Base-by-base conservation (phyloP, 2,329 filamentous ascomycete genomes). In the Dothiorella sarmentorum region DNA sequence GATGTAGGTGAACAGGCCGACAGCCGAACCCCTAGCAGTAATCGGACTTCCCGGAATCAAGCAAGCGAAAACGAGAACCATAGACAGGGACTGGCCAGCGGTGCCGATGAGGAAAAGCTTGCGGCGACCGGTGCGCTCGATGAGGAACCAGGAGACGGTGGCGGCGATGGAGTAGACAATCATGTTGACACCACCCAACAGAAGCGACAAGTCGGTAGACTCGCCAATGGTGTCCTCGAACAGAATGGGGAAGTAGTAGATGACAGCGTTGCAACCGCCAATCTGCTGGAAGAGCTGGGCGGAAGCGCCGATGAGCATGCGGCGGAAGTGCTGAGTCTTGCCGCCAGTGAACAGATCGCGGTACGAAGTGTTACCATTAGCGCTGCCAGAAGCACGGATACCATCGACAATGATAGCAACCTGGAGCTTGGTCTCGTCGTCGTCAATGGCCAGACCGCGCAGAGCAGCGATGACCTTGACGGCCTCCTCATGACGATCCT, bases 1-100 rank as follows among this genome's bases (percentile, higher is more conserved):
- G 65, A 88, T 88, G 71, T 87, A 89, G 2, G 84, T 80, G 73
- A 89, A 89, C 11, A 89, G 62, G 59, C 85, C 85, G 2, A 87
- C 84, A 9, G 80, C 78, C 1, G 79, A 77, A 27, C 78, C 76
- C 61, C 79, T 78, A 22, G 78, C 74, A 44, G 75, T 68, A 7
- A 57, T 64, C 2, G 66, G 27, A 1, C 65, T 69, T 31, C 63
- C 69, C 1, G 74, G 73, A 20, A 77, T 75, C 18, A 77, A 63
- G 61, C 71, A 73, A n/a, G 65, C 74, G 47, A 77, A 75, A 35
- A 69, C 68, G 9, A 78, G 65, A 6, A 76, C 75, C 80, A 85
- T 84, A 60, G 80, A 82, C 18, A 82, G 63, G 61, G 78, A 76
- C 64, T 84, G 84, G 10, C 86, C 75, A 31, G 72, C 66, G 22